Evolutionary conservation across 2,329 filamentous ascomycete species (phyloP), one percentile per base, ranked within the genome.

Genomic region (Lachnellula arida): DNA sequence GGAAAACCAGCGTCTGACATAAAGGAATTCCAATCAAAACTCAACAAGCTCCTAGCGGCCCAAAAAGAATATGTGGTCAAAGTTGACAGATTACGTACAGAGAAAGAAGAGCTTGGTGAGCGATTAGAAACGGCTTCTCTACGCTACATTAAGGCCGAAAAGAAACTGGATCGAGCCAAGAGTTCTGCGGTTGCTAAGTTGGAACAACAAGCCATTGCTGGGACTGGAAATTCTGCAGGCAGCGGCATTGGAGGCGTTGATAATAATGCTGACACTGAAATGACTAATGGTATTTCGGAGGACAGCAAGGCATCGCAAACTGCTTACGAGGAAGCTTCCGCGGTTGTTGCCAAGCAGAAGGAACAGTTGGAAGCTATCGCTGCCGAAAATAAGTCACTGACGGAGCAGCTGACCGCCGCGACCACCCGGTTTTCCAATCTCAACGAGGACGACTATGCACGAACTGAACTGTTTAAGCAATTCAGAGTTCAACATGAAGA

Each of bases 81-180:
- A 69, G 74, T 95, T 50, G 90, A 95, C 62, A 82, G 86, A 53
- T 76, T 92, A 12, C 80, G 84, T 49, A 78, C 82, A 6, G 91
- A 97, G 66, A 95, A 94, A 66, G 88, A 95, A 53, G 85, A 89
- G 64, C 78, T 96, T 3, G 90, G 90, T 47, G 89, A 94, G 67
- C 88, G 93, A 60, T 78, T 97, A 19, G 93, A 97, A 69, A 87
- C 84, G 35, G 94, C 93, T 15, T 96, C 91, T 5, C 78, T 96
- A 57, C 84, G 94, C 62, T 97, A 96, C 68, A 90, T 97, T 76
- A 89, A 95, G 64, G 94, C 94, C 0, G 94, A 99, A 71, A 95
- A 96, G 76, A 94, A 91, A 70, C 78, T 97, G 51, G 94, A 99
- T 70, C 85, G 94, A 44, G 84, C 88, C 23, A 93, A 90, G 72